Percentiles rank a stretch among this genome's conserved stretches.
Conservation (phyloP, 805 yeast genomes). For the Deakozyma indianensis region DNA sequence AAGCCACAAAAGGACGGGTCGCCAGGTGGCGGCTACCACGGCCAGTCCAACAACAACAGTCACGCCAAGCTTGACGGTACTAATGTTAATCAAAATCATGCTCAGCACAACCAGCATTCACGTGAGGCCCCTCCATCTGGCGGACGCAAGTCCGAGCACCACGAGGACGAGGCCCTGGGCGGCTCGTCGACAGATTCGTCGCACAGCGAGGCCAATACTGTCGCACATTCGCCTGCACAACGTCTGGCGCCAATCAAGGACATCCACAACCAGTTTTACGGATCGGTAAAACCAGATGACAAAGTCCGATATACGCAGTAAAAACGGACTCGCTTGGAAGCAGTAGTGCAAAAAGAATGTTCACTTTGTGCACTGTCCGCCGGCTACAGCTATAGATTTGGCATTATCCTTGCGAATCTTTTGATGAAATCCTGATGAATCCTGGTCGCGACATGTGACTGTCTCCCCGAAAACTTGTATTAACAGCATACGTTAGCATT, state of each 20-base stretch:
- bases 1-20: slow-evolving; percentile 1
- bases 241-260: neutral
- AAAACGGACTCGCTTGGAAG: too few species aligned
- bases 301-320: too few species aligned
- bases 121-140: neutral
- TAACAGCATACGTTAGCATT: neutral
- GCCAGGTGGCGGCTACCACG: neutral
- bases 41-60: too few species aligned
- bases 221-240: neutral
- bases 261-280: too few species aligned
- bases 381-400: too few species aligned
- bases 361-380: too few species aligned
- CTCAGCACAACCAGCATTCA: neutral
- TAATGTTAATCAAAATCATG: neutral
- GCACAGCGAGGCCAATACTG: neutral
- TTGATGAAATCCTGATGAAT: too few species aligned
- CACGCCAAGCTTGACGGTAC: neutral
- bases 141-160: neutral
- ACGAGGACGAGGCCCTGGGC: neutral
- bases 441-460: too few species aligned
- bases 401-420: too few species aligned
- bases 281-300: too few species aligned
- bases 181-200: neutral
- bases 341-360: too few species aligned
- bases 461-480: neutral